Evolutionary conservation across 2,329 filamentous ascomycete genomes (phyloP).

Genomic region (Chaetomiaceae sp.): DNA sequence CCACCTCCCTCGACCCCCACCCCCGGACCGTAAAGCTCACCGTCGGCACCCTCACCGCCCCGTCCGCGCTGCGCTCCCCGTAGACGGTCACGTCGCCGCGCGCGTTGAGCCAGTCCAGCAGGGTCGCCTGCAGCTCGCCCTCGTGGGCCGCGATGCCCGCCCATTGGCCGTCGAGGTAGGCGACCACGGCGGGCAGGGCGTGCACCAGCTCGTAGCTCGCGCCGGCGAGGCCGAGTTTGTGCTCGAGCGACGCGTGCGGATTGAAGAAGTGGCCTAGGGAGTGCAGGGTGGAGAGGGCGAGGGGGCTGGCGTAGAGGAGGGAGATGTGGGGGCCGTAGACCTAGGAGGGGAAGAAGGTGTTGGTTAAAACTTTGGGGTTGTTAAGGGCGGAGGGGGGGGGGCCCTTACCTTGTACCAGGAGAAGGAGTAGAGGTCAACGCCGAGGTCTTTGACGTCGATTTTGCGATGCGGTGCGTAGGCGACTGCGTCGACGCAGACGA

Average conservation of each 20-base stretch:
- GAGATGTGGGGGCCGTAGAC: constrained; percentile 74
- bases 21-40: constrained; percentile 59
- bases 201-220: constrained; percentile 67
- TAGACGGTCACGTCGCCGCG: constrained; percentile 49
- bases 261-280: constrained; percentile 67
- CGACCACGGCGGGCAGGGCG: constrained; percentile 55
- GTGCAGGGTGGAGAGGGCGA: constrained; percentile 51
- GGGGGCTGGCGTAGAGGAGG: constrained; percentile 60
- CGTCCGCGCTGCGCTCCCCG: constrained; percentile 48
- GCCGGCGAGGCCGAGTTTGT: constrained; percentile 65
- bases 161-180: constrained; percentile 52
- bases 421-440: constrained; percentile 73
- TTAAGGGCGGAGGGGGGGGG: background rate
- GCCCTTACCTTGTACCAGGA: constrained; percentile 72
- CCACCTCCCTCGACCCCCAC: constrained; percentile 44
- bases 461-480: constrained; percentile 69
- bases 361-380: background rate
- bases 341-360: background rate
- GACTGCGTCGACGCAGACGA: constrained; percentile 71
- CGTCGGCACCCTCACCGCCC: constrained; percentile 52
- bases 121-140: constrained; percentile 48
- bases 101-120: constrained; percentile 53
- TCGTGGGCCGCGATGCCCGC: constrained; percentile 52
- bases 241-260: constrained; percentile 50
- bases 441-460: constrained; percentile 64